Base-by-base conservation (phyloP, 2,329 filamentous ascomycete species). In the Ramularia collo-cygni region DNA sequence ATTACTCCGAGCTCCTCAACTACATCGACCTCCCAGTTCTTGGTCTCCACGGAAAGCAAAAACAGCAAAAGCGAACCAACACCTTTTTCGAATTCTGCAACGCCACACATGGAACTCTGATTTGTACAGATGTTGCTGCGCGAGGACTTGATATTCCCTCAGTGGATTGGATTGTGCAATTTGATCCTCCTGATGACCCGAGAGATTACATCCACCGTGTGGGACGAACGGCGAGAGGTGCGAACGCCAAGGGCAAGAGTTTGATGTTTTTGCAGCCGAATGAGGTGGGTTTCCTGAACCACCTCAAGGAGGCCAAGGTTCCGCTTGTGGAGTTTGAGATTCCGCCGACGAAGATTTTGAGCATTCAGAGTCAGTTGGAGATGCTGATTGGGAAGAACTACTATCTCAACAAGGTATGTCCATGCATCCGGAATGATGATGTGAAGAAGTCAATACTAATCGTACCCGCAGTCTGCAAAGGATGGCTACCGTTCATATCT, bases 21-120 rank as follows among this genome's bases (percentile, higher is more conserved):
- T 96, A 95, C 68, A 95, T 96, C 57, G 92, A 96, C 64, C 75
- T 95, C 28, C 88, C 85, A 4, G 85, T 93, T 2, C 74, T 94
- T 30, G 83, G 86, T 53, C 72, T 94, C 6, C 86, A 93, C 64
- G 92, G 88, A 52, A 95, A 98, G 68, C 87, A 95, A 67, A 98
- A 98, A 68, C 92, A 98, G 66, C 88, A 95, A 66, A 95, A 95
- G 65, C 85, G 92, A n/a, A 98, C 92, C 16, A 94, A 93, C 61
- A 95, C 88, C 1, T 98, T 98, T 64, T 98, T 96, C 64, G 90
- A 96, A 63, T 98, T 98, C 63, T 82, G 79, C 59, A 88, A 89
- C 57, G 83, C 89, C 13, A 81, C 80, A 51, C 78, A 84, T 51
- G 92, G 90, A 16, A 94, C 85, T 1, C 67, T 98, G 38, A 92